Evolutionary conservation across 1,284 basidiomycete genomes (phyloP), one percentile per base, ranked within the genome.

Genomic region (Ceratorhiza oryzae-sativae): DNA sequence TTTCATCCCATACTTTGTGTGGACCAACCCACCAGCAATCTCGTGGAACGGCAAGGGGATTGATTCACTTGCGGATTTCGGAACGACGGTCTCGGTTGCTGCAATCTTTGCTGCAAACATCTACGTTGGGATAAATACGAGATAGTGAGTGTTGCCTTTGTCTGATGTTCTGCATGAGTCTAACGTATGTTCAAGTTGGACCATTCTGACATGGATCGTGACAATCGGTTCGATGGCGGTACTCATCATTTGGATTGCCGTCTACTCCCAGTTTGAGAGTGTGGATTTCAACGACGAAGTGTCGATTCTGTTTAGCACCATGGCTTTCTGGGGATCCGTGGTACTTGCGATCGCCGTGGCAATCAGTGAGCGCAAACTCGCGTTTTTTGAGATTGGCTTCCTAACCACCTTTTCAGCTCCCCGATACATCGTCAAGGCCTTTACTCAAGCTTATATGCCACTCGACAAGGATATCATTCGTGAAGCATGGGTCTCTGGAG

Each of bases 51-150:
- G 93, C 15, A 88, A 83, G 77, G 87, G 87, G 27, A 90, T 94
- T 39, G 89, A 94, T 71, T 90, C 89, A 20, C 82, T 97, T 20
- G 86, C 90, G 53, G 94, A 98, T 79, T 91, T 97, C 75, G 96
- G 96, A n/a, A 96, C 95, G 1, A 95, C 95, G 0, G 89, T 95
- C 6, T 91, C 92, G 2, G 91, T 94, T 25, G 86, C 92, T 13
- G 94, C 93, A 3, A 95, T 98, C 73, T 87, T 95, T 68, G 83
- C 91, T 1, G 95, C 95, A 3, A 98, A 98, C 79, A 83, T 87
- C 51, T 96, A 90, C 77, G 93, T 97, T 73, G 94, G 93, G 18
- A 81, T 97, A 76, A 95, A 93, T 80, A 95, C 90, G 23, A 84
- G 90, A 73, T 97, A 97, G 91, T 93, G 74, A 80, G 91, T 86